These are phyloP conservation scores for Ascochyta koolunga DNA, from an alignment of 2,329 filamentous ascomycete genomes.

Conservation along the genomic window DNA sequence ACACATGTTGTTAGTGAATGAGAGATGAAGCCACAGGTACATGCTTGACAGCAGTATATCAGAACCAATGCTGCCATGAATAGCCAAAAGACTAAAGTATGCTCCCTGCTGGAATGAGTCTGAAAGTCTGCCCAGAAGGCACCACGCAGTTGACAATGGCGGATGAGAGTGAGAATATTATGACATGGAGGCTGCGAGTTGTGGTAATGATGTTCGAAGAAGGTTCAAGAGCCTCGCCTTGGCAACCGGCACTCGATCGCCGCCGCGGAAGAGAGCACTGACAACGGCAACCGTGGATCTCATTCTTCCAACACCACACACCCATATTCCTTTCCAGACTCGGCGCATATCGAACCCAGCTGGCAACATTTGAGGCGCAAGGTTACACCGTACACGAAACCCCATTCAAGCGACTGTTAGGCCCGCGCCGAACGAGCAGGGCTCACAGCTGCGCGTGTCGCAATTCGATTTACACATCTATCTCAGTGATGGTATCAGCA, in stretches of 20 bases:
- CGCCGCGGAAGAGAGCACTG: constrained; percentile 17
- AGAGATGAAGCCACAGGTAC: too few species aligned
- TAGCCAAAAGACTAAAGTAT: too few species aligned
- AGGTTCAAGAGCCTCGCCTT: constrained; percentile 4
- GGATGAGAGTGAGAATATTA: too few species aligned
- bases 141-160: too few species aligned
- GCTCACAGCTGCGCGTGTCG: background rate
- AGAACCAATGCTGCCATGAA: too few species aligned
- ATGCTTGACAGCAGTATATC: too few species aligned
- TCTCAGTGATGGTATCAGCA: constrained; percentile 38
- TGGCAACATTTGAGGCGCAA: background rate
- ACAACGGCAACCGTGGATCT: constrained; percentile 1
- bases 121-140: too few species aligned
- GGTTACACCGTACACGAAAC: too few species aligned
- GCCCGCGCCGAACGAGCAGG: too few species aligned
- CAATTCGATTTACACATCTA: background rate
- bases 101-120: too few species aligned
- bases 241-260: constrained; percentile 3
- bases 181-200: background rate
- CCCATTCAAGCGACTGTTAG: too few species aligned
- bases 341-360: background rate
- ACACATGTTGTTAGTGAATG: too few species aligned
- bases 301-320: constrained; percentile 8
- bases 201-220: background rate
- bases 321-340: background rate